Percentiles rank a stretch among this genome's conserved stretches.
Conservation (phyloP, 441 rosid species). For the Pelargonium cotyledonis region DNA sequence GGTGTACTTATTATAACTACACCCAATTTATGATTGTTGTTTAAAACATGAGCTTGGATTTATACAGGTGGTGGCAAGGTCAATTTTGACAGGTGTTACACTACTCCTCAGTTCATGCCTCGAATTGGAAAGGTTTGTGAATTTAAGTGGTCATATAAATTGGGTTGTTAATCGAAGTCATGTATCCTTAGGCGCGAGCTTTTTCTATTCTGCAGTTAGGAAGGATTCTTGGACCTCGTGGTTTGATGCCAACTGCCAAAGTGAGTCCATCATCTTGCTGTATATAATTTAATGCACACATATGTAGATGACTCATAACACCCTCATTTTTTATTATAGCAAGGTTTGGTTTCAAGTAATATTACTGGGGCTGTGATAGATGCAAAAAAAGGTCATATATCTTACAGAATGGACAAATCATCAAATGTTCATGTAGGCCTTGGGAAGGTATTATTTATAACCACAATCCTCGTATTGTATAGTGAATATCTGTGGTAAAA, state of each 20-base stretch:
- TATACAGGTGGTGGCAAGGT: conserved; percentile 72
- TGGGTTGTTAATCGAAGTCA: conserved; percentile 7
- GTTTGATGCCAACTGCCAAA: conserved; percentile 85
- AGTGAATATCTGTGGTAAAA: conserved; percentile 4
- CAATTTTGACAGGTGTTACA: conserved; percentile 71
- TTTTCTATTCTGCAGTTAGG: conserved; percentile 49
- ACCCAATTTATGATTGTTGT: conserved; percentile 3
- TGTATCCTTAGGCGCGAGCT: not conserved
- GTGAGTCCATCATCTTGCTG: conserved; percentile 38
- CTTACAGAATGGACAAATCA: conserved; percentile 87
- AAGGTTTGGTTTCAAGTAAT: conserved; percentile 81
- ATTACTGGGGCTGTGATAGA: conserved; percentile 67
- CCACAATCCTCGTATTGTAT: conserved; percentile 12
- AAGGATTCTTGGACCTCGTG: conserved; percentile 75
- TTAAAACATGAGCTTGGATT: conserved; percentile 12
- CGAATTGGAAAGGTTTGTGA: conserved; percentile 66
- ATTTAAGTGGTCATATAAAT: conserved; percentile 11
- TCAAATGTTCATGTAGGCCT: conserved; percentile 86
- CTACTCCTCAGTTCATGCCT: conserved; percentile 70
- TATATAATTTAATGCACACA: conserved; percentile 3
- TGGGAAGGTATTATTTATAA: conserved; percentile 57
- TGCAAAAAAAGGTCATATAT: conserved; percentile 68
- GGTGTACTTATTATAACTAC: not conserved
- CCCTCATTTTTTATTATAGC: conserved; percentile 38
- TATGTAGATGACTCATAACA: conserved; percentile 5